Evolutionary conservation across 2,329 filamentous ascomycete species (phyloP).

Genomic region (Cladosporium sp.): DNA sequence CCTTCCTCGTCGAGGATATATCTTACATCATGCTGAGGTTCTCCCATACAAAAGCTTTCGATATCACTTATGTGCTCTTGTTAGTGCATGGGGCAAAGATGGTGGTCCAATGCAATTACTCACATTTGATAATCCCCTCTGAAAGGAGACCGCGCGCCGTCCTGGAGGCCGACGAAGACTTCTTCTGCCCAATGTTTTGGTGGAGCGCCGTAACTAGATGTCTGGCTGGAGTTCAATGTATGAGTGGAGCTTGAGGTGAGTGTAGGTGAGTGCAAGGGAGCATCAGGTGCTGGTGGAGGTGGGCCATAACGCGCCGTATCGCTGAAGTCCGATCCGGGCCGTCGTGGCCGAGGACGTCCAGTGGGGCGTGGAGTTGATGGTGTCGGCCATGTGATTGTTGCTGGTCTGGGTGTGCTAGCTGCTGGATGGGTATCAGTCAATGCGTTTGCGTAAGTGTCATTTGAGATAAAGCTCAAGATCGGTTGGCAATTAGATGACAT

Average conservation of each 20-base stretch:
- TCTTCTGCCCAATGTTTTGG: conserved; percentile 39
- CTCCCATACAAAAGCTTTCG: background rate
- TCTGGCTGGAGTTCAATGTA: conserved; percentile 33
- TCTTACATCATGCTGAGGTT: conserved; percentile 14
- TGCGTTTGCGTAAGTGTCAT: too few relatives aligned
- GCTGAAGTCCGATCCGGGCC: background rate
- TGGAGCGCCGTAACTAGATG: conserved; percentile 20
- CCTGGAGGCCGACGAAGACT: conserved; percentile 36
- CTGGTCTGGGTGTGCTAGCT: conserved; percentile 18
- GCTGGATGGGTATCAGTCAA: background rate
- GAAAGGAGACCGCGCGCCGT: background rate
- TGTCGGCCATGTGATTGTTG: conserved; percentile 17
- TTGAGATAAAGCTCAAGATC: too few relatives aligned
- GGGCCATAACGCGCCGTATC: conserved; percentile 12
- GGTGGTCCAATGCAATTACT: background rate
- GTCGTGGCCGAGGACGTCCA: too few relatives aligned
- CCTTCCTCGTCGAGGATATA: conserved; percentile 29
- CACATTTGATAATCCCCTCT: background rate
- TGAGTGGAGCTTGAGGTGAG: conserved; percentile 40
- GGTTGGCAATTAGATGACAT: background rate
- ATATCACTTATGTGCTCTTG: background rate
- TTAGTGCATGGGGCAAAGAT: background rate
- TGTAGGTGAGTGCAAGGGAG: conserved; percentile 36
- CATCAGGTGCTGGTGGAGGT: conserved; percentile 33
- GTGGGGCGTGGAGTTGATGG: conserved; percentile 14